Evolutionary conservation across 148 eudicot species (phyloP), one percentile per base, ranked within the genome.

Genomic region (Fagopyrum tataricum): DNA sequence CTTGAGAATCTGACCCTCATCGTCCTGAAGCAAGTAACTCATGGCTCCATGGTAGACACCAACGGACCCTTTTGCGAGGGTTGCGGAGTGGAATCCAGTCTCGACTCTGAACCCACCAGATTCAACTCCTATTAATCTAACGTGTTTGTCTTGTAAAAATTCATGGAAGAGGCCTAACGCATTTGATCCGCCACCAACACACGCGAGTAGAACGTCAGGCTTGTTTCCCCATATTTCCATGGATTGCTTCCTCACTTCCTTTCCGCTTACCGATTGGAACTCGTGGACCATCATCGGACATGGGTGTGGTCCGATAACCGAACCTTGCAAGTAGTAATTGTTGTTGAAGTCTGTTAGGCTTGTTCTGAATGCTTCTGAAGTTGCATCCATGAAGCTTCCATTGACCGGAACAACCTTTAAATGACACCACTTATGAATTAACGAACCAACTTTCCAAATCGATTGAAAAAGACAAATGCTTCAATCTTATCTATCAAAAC

Each of bases 21-120:
- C 83, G 75, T 89, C 90, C 46, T 89, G 93, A 72, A 89, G 76
- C 75, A 87, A 73, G 72, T 89, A 89, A 72, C 87, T 85, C 93
- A 89, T 86, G 44, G 93, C 86, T 68, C 93, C 93, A 79, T 89
- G 93, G 61, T 84, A 53, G 41, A 89, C 90, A 39, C 93, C 93
- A 53, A 89, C 86, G 69, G 85, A 90, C 8, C 93, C 88, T 78
- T 83, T 86, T 0, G 82, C 71, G 61, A 89, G 73, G 9, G 93
- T 83, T 26, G 93, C 90, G 2, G 93, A 80, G 80, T 85, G 88
- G 46, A 74, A 80, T 23, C 88, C 86, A 53, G 77, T 82, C 39
- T 80, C 80, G n/a, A 82, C 42, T n/a, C 88, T 86, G 17, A 77
- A 64, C 5, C 88, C 88, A 15, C 75, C 84, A 69, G 81, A 86